These are phyloP conservation scores for Bipolaris bicolor DNA, from an alignment of 2,329 filamentous ascomycete species.

Conservation along the genomic window DNA sequence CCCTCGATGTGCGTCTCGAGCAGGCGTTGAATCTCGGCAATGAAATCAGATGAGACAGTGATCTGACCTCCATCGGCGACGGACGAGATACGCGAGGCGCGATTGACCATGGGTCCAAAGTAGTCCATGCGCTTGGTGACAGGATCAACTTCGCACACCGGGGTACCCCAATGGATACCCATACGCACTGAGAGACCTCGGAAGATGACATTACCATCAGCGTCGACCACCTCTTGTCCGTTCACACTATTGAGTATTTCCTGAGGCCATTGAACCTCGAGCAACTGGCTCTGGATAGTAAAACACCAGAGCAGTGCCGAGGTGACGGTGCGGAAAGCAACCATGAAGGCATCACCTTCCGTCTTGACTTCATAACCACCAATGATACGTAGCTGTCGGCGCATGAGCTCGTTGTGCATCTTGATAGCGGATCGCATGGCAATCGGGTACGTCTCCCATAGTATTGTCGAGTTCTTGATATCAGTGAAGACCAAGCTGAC, in stretches of 20 bases:
- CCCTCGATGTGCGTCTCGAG: constrained; percentile 87
- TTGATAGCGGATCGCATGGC: constrained; percentile 98
- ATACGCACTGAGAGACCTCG: constrained; percentile 93
- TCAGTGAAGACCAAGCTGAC: constrained; percentile 96
- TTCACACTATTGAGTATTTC: constrained; percentile 88
- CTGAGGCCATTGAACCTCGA: constrained; percentile 90
- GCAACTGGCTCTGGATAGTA: constrained; percentile 83
- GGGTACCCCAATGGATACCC: constrained; percentile 95
- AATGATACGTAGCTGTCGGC: constrained; percentile 87
- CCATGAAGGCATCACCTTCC: constrained; percentile 99
- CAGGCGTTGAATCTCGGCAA: constrained; percentile 91
- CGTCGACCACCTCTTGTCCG: constrained; percentile 81
- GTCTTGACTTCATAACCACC: constrained; percentile 99
- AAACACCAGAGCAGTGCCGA: constrained; percentile 96
- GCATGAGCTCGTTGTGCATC: constrained; percentile 96
- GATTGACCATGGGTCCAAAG: constrained; percentile 99
- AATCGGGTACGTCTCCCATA: constrained; percentile 94
- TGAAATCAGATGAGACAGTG: constrained; percentile 95
- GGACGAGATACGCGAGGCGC: constrained; percentile 88
- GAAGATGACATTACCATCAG: constrained; percentile 88
- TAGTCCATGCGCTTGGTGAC: constrained; percentile 99
- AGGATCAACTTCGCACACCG: constrained; percentile 93
- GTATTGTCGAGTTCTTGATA: constrained; percentile 95
- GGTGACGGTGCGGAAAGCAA: constrained; percentile 95
- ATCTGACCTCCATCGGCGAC: constrained; percentile 97